Base-by-base conservation (phyloP, 1,139 yeast genomes). In the Petasospora rhodanensis region DNA sequence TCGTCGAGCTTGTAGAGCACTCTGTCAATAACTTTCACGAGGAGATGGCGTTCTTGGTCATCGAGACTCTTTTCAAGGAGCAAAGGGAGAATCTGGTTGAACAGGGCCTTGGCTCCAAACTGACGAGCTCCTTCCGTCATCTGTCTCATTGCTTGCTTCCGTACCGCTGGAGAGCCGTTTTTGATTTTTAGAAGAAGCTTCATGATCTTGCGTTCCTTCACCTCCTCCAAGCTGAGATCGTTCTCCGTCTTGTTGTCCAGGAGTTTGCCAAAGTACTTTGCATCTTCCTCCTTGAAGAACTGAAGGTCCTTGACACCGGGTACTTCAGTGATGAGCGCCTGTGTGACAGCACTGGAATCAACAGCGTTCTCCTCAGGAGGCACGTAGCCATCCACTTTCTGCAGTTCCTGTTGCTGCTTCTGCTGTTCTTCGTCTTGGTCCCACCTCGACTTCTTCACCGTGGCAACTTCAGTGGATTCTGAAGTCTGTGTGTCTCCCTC, bases 41-140 rank as follows among this genome's bases (percentile, higher is more conserved):
- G 62, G 12, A 85, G 56, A 58, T 87, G 95, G 19, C 95, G 68
- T 54, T 89, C 96, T 46, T 79, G 87, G 34, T 84, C 93, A 45
- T 81, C 93, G 24, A 87, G 61, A 7, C 73, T 60, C 16, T 78
- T 78, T 43, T 86, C 96, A 53, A 82, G 63, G 23, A 89, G 59
- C 13, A 89, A 58, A 0, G 96, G 95, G 12, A 89, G 62, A 7
- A 85, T 67, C 41, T 76, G 79, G 37, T 75, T 73, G 49, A 89
- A 80, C 14, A 87, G 55, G 0, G 76, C 55, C 32, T 74, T 70
- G 1, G 96, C 80, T 0, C 96, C 96, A 47, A 79, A 74, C 11
- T 60, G 61, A 7, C 66, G 60, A 0, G 93, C 81, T 43, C 70
- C 70, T 32, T 78, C 86, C 2, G 85, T 74, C 16, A 89, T 56